Conservation (phyloP, 202 grass and related monocot species). For the Setaria italica region DNA sequence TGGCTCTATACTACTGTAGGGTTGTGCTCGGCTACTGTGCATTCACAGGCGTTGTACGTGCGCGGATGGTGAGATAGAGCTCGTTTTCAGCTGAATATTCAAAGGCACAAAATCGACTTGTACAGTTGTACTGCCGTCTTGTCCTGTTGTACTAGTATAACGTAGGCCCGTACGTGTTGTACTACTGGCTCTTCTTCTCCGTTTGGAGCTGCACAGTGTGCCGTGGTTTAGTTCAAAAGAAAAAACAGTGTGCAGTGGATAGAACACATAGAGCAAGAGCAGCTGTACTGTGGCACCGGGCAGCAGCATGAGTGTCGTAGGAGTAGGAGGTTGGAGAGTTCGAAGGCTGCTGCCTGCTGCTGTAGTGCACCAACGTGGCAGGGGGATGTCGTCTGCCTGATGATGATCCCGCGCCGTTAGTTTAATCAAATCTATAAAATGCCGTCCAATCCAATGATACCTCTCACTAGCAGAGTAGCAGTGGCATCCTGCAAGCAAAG, state of each 20-base stretch:
- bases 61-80: neutral
- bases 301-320: neutral
- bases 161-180: neutral
- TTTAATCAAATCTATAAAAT: neutral
- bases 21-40: slow-evolving; percentile 28
- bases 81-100: neutral
- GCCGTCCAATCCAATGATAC: slow-evolving; percentile 21
- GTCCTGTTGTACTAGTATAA: neutral
- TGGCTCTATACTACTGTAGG: neutral
- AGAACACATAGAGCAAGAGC: too few species aligned
- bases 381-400: slow-evolving; percentile 1
- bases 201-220: neutral
- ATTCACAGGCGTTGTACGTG: neutral
- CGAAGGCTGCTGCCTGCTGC: neutral
- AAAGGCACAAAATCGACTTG: neutral
- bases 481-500: too few species aligned
- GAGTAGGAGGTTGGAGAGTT: neutral
- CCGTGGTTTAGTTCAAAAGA: too few species aligned
- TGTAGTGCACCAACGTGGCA: neutral
- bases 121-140: neutral
- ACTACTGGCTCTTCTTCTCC: neutral
- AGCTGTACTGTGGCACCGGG: neutral
- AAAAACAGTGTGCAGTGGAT: too few species aligned
- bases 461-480: neutral
- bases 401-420: neutral